phyloP scores from a whole-genome alignment of 306 rosid species.

The Phaseolus lunatus region DNA sequence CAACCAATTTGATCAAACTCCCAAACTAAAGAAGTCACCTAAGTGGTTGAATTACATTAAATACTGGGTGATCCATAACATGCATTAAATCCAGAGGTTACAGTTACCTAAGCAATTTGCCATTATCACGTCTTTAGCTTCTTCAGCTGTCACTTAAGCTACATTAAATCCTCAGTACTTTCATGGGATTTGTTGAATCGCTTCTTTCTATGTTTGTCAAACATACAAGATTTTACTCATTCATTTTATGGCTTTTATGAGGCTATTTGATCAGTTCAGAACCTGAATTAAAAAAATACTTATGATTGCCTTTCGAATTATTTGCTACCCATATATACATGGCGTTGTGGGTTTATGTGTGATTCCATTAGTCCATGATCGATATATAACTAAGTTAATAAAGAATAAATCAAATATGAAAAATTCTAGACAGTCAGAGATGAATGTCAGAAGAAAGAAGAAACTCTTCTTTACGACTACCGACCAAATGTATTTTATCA shows the following conservation, averaged over 20 bases:
- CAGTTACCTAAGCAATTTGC: constrained; percentile 15
- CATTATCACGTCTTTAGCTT: constrained; percentile 15
- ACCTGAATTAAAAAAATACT: not conserved
- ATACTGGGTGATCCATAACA: constrained; percentile 23
- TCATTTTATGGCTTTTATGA: not conserved
- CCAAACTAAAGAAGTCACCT: constrained; percentile 14
- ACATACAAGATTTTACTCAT: not conserved
- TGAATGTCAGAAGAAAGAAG: not conserved
- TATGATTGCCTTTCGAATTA: not conserved
- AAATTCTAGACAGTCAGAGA: not conserved
- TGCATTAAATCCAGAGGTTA: constrained; percentile 37
- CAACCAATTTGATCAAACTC: constrained; percentile 40
- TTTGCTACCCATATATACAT: not conserved
- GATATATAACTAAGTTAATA: not conserved
- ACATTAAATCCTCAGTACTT: constrained; percentile 23
- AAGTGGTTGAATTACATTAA: constrained; percentile 45
- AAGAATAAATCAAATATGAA: not conserved
- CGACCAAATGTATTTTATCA: not conserved
- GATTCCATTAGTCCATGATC: not conserved
- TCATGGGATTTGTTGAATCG: not conserved
- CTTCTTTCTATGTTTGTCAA: not conserved
- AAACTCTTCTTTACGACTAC: not conserved
- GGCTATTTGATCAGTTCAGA: not conserved
- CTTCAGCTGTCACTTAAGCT: not conserved
- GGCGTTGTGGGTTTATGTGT: not conserved